phyloP scores from a whole-genome alignment of 1,284 basidiomycete genomes.

The Pseudozyma hubeiensis region DNA sequence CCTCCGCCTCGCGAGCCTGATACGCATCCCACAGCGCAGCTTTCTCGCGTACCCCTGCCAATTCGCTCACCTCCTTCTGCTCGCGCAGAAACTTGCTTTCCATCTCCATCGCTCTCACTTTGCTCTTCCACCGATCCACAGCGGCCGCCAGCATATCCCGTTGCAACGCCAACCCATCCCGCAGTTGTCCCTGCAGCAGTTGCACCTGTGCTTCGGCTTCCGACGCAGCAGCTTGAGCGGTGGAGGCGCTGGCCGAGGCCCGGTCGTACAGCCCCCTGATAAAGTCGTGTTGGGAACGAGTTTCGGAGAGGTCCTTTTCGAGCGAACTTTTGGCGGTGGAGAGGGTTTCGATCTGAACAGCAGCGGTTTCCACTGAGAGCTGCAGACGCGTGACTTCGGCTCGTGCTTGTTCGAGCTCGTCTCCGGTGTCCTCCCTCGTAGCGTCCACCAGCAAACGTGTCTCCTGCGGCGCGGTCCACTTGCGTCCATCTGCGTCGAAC shows the following conservation, averaged over 20 bases:
- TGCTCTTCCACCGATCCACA: slow-evolving; percentile 15
- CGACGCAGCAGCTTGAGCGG: neutral
- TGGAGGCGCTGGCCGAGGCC: slow-evolving; percentile 16
- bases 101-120: slow-evolving; percentile 7
- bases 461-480: slow-evolving; percentile 1
- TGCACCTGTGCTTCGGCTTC: neutral
- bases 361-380: neutral
- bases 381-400: slow-evolving; percentile 8
- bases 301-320: slow-evolving; percentile 2
- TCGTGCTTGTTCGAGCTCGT: slow-evolving; percentile 5
- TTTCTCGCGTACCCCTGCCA: slow-evolving; percentile 19
- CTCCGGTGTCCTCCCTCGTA: neutral
- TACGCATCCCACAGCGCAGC: slow-evolving; percentile 36
- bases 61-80: slow-evolving; percentile 10
- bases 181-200: slow-evolving; percentile 14
- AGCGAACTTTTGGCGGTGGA: neutral
- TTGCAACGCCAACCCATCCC: slow-evolving; percentile 27
- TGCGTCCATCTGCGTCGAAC: slow-evolving; percentile 29
- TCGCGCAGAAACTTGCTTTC: slow-evolving; percentile 4
- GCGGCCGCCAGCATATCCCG: neutral
- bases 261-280: slow-evolving; percentile 36
- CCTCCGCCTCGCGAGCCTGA: slow-evolving; percentile 14
- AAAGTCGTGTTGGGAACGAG: slow-evolving; percentile 31
- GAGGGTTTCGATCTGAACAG: slow-evolving; percentile 14
- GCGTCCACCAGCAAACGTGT: neutral